These are phyloP conservation scores for Calycina marina DNA, from an alignment of 2,329 filamentous ascomycete genomes.

Conservation along the genomic window DNA sequence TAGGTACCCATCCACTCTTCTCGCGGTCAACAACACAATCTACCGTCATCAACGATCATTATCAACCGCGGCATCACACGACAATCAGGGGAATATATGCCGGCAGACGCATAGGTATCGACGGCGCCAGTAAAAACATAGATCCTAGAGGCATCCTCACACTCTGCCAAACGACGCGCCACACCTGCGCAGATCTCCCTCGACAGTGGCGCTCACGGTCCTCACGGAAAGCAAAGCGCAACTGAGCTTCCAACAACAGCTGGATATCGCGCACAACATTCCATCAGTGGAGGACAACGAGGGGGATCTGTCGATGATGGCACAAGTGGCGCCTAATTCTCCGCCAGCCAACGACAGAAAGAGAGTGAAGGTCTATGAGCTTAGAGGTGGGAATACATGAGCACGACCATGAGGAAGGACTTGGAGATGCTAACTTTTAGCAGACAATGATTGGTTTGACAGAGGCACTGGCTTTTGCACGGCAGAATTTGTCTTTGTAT, in stretches of 20 bases:
- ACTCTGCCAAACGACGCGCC: conserved; percentile 8
- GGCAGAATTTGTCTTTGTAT: conserved; percentile 30
- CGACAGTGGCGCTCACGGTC: conserved; percentile 17
- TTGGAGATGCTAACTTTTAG: too few relatives aligned
- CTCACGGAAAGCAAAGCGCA: conserved; percentile 18
- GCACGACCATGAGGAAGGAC: too few relatives aligned
- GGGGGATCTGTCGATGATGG: conserved; percentile 51
- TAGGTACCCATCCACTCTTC: too few relatives aligned
- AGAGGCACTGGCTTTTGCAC: conserved; percentile 91
- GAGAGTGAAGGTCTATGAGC: conserved; percentile 96
- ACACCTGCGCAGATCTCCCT: conserved; percentile 12
- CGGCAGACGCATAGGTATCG: too few relatives aligned
- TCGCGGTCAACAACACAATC: too few relatives aligned
- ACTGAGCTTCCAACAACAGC: conserved; percentile 44
- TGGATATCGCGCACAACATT: conserved; percentile 39
- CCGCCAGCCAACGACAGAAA: conserved; percentile 38
- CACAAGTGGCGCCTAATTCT: conserved; percentile 53
- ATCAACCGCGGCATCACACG: too few relatives aligned
- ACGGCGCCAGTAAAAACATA: too few relatives aligned
- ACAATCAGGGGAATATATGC: too few relatives aligned
- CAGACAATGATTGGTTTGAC: conserved; percentile 99
- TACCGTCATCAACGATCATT: too few relatives aligned
- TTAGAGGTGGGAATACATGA: too few relatives aligned
- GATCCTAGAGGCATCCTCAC: too few relatives aligned
- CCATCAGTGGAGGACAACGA: conserved; percentile 33